Evolutionary conservation across 768 basidiomycete species (phyloP).

Genomic region (Pulveroboletus ravenelii): DNA sequence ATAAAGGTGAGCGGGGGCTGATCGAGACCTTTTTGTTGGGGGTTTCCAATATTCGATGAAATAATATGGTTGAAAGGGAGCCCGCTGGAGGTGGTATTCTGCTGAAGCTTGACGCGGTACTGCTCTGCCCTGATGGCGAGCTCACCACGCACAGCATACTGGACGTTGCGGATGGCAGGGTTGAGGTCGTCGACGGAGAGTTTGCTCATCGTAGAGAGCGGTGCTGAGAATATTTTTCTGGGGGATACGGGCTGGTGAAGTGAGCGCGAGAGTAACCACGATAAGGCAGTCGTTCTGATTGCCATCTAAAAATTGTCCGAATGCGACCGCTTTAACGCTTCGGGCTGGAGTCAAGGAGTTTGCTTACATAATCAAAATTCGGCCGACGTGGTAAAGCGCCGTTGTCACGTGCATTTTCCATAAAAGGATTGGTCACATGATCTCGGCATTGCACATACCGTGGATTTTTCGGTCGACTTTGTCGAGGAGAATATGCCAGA

Average conservation of each 20-base stretch:
- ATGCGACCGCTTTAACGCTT: neutral
- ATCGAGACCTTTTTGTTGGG: conserved; percentile 92
- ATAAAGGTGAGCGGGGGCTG: conserved; percentile 91
- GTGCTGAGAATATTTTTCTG: neutral
- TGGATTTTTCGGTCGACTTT: conserved; percentile 18
- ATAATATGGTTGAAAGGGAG: conserved; percentile 89
- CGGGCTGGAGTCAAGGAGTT: too few relatives aligned
- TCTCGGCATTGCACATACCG: neutral
- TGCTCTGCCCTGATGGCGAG: conserved; percentile 92
- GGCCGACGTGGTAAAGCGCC: too few relatives aligned
- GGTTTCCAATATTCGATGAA: conserved; percentile 96
- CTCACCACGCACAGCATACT: conserved; percentile 97
- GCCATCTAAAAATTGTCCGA: too few relatives aligned
- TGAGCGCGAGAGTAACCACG: conserved; percentile 1
- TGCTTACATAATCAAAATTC: too few relatives aligned
- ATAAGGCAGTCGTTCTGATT: neutral
- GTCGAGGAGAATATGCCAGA: conserved; percentile 57
- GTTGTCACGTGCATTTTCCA: neutral
- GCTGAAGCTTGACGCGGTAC: conserved; percentile 66
- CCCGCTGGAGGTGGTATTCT: conserved; percentile 37
- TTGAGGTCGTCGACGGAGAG: conserved; percentile 75
- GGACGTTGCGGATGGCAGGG: conserved; percentile 77
- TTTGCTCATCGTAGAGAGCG: conserved; percentile 40
- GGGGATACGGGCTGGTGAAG: neutral
- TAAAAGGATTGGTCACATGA: neutral